These are phyloP conservation scores for Schwanniomyces vanrijiae DNA, from an alignment of 805 yeast genomes.

Conservation along the genomic window DNA sequence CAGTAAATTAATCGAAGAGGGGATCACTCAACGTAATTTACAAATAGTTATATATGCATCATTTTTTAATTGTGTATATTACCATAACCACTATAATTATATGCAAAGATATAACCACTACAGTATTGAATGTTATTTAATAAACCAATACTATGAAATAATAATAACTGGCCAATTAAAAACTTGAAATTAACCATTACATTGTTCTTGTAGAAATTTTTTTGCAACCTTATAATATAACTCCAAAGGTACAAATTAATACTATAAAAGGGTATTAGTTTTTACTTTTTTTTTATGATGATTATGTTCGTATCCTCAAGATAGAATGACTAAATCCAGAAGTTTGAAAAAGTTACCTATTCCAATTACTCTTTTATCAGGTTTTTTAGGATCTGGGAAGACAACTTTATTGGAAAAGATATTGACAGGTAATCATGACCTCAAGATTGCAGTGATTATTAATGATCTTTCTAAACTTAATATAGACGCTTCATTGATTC, in stretches of 20 bases:
- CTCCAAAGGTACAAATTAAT: neutral
- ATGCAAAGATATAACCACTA: neutral
- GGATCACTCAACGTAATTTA: too few relatives aligned
- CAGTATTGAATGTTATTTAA: neutral
- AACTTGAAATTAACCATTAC: neutral
- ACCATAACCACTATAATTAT: neutral
- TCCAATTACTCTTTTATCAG: constrained; percentile 48
- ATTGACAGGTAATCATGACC: constrained; percentile 38
- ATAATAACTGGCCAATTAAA: neutral
- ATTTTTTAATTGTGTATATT: neutral
- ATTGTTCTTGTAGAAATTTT: neutral
- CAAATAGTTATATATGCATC: too few relatives aligned
- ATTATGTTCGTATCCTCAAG: neutral
- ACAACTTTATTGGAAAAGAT: constrained; percentile 47
- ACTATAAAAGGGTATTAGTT: neutral
- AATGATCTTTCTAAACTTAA: constrained; percentile 46
- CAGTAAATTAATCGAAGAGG: too few relatives aligned
- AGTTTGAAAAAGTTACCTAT: constrained; percentile 22
- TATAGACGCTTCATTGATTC: constrained; percentile 43
- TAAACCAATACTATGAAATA: neutral
- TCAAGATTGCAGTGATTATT: constrained; percentile 45
- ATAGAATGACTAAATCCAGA: neutral
- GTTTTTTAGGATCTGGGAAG: constrained; percentile 48
- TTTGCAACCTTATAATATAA: neutral
- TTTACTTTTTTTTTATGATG: neutral